phyloP scores from a whole-genome alignment of 164 flowering plant species.

The Dillenia turbinata region DNA sequence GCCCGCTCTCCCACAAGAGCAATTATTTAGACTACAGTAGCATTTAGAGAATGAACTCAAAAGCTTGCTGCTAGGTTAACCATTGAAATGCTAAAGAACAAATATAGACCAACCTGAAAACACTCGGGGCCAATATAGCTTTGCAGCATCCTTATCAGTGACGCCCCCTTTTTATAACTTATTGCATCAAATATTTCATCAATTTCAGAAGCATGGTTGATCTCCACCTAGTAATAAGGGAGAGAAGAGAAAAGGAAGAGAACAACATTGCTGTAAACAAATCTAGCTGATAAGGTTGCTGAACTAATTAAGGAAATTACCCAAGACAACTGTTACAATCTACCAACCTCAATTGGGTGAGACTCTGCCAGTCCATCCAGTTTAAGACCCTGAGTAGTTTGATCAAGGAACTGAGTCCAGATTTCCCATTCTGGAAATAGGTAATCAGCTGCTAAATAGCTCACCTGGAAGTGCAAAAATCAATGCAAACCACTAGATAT shows the following conservation, averaged over 20 bases:
- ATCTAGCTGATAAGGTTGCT: too few relatives aligned
- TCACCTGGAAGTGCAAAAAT: constrained; percentile 47
- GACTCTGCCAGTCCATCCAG: constrained; percentile 91
- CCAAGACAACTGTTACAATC: too few relatives aligned
- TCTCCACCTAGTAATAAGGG: constrained; percentile 61
- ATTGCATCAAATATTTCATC: constrained; percentile 98
- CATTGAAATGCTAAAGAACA: background rate
- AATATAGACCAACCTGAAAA: constrained; percentile 62
- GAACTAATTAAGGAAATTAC: too few relatives aligned
- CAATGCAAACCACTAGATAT: background rate
- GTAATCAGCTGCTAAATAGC: constrained; percentile 86
- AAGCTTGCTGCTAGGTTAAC: too few relatives aligned
- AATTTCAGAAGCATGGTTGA: constrained; percentile 80
- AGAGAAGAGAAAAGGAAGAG: background rate
- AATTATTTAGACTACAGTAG: too few relatives aligned
- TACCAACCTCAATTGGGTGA: constrained; percentile 88
- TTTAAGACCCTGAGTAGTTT: constrained; percentile 77
- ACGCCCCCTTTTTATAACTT: constrained; percentile 91
- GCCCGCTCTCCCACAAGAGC: too few relatives aligned
- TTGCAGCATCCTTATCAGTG: constrained; percentile 91
- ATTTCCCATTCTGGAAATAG: constrained; percentile 96
- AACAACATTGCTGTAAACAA: too few relatives aligned
- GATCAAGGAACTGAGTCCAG: constrained; percentile 96
- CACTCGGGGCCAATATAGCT: constrained; percentile 84
- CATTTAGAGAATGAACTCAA: too few relatives aligned